A percentile compares a stretch with the other conserved stretches of the same genome.
Evolutionary conservation across 805 yeast species (phyloP).

Genomic region (Starmerella ratchasimensis): DNA sequence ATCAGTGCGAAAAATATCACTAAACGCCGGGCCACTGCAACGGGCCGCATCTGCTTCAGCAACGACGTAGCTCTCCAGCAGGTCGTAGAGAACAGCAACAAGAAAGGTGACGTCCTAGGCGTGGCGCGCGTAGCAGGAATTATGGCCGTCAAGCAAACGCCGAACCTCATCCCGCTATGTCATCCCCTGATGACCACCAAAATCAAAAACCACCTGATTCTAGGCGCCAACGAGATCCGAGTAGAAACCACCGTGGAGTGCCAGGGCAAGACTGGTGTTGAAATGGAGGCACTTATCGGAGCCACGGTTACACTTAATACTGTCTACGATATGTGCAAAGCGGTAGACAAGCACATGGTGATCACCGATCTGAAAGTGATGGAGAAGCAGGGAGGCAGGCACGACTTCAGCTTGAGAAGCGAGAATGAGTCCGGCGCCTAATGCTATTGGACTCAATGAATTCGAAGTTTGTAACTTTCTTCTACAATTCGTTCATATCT

Average conservation of each 20-base stretch:
- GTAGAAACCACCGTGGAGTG: conserved; percentile 33
- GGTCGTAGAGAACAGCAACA: conserved; percentile 29
- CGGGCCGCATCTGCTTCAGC: conserved; percentile 33
- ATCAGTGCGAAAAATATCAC: conserved; percentile 31
- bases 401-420: conserved; percentile 21
- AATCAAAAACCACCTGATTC: conserved; percentile 27
- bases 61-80: conserved; percentile 25
- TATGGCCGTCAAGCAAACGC: conserved; percentile 38
- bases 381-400: conserved; percentile 35
- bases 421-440: background rate
- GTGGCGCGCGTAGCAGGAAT: conserved; percentile 39
- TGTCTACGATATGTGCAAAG: conserved; percentile 47
- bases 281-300: conserved; percentile 44
- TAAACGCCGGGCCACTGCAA: conserved; percentile 33
- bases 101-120: conserved; percentile 41
- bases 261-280: conserved; percentile 42
- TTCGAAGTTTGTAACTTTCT: background rate
- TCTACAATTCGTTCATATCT: background rate
- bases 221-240: conserved; percentile 22
- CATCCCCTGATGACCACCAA: conserved; percentile 36
- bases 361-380: conserved; percentile 30
- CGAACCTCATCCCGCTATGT: conserved; percentile 37
- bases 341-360: conserved; percentile 38
- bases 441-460: background rate
- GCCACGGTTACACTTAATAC: conserved; percentile 33